Conservation (phyloP, 2,329 filamentous ascomycete species). For the Aureobasidium namibiae region DNA sequence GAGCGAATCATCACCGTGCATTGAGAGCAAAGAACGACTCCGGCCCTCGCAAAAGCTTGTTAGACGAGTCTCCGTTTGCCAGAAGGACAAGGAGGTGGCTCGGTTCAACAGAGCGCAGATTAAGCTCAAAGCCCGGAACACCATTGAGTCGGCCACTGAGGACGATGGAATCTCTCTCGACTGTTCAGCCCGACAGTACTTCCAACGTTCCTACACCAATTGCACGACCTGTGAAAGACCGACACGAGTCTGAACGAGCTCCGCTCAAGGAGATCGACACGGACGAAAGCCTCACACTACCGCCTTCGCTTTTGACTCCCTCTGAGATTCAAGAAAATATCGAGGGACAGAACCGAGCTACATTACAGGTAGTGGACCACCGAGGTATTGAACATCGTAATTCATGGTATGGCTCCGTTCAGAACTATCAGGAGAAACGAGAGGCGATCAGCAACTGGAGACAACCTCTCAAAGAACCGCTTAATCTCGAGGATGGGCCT, state of each 20-base stretch:
- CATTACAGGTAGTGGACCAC: conserved; percentile 2
- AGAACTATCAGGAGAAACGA: conserved; percentile 3
- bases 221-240: conserved; percentile 38
- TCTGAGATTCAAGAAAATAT: conserved; percentile 8
- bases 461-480: conserved; percentile 20
- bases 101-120: not conserved
- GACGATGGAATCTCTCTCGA: conserved; percentile 6
- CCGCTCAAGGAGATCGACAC: conserved; percentile 15
- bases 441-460: conserved; percentile 19
- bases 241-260: not conserved
- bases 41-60: not conserved
- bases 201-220: conserved; percentile 49
- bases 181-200: conserved; percentile 31
- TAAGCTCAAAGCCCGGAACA: conserved; percentile 16
- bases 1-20: conserved; percentile 15
- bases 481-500: conserved; percentile 18
- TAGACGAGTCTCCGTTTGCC: conserved; percentile 11
- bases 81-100: conserved; percentile 11
- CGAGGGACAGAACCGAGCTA: not conserved
- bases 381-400: conserved; percentile 7
- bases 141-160: conserved; percentile 14
- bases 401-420: conserved; percentile 11
- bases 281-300: conserved; percentile 19
- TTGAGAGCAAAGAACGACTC: conserved; percentile 4
- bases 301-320: conserved; percentile 19